phyloP scores from a whole-genome alignment of 2,329 filamentous ascomycete genomes.

The Lecanicillium sp. region DNA sequence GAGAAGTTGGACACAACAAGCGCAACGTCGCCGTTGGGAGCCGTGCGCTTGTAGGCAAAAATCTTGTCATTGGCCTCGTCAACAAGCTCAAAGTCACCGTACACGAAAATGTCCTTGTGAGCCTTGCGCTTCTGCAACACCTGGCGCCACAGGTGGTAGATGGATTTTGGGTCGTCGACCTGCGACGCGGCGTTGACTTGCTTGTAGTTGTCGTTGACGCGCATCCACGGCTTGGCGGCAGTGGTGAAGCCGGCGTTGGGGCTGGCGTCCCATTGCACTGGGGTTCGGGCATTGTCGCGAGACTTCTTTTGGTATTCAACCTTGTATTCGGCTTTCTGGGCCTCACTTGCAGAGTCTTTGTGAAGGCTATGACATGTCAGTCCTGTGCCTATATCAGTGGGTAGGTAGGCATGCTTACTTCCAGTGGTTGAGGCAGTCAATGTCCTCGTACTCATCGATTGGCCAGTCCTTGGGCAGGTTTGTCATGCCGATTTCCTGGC shows the following conservation, averaged over 20 bases:
- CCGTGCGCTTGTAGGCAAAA: constrained; percentile 29
- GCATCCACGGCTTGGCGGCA: constrained; percentile 57
- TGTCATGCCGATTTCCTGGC: constrained; percentile 60
- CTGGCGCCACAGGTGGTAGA: constrained; percentile 53
- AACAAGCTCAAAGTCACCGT: constrained; percentile 44
- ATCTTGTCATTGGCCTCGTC: constrained; percentile 27
- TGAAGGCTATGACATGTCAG: constrained; percentile 19
- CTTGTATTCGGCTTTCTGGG: constrained; percentile 26
- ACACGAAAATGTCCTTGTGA: constrained; percentile 55
- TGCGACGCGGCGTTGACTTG: constrained; percentile 55
- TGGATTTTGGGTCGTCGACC: constrained; percentile 35
- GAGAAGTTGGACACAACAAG: constrained; percentile 32
- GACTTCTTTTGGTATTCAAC: constrained; percentile 48
- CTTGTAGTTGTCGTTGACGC: constrained; percentile 53
- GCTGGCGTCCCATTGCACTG: constrained; percentile 61
- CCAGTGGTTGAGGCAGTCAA: constrained; percentile 49
- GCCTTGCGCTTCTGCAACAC: constrained; percentile 53
- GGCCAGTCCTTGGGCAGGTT: constrained; percentile 54
- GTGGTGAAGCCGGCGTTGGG: constrained; percentile 58
- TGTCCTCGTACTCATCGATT: constrained; percentile 60
- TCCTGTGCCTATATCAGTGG: background rate
- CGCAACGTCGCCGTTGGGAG: constrained; percentile 21
- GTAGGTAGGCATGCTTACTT: constrained; percentile 20
- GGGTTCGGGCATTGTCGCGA: constrained; percentile 62
- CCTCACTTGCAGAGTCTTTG: constrained; percentile 29